Evolutionary conservation across 2,329 filamentous ascomycete genomes (phyloP).

Genomic region (Colletotrichum sidae): DNA sequence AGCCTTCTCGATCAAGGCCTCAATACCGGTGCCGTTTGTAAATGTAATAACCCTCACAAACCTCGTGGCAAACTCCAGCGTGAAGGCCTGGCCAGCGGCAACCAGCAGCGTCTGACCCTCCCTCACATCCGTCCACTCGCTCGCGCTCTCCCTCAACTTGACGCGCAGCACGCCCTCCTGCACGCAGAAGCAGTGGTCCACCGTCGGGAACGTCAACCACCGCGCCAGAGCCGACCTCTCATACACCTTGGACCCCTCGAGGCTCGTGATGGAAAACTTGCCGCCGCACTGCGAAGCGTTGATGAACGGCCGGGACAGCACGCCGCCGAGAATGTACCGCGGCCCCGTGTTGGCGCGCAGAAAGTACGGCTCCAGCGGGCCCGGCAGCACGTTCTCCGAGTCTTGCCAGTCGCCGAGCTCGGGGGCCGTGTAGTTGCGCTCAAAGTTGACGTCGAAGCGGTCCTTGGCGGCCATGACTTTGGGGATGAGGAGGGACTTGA

Average conservation of each 20-base stretch:
- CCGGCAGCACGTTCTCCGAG: slow-evolving; percentile 54
- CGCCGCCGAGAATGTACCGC: slow-evolving; percentile 57
- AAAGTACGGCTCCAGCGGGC: slow-evolving; percentile 58
- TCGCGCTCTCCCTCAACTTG: slow-evolving; percentile 45
- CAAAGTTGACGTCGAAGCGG: slow-evolving; percentile 66
- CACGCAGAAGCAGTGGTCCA: slow-evolving; percentile 65
- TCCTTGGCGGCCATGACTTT: slow-evolving; percentile 67
- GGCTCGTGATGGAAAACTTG: slow-evolving; percentile 64
- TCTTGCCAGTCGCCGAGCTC: slow-evolving; percentile 55
- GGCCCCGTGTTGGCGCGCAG: slow-evolving; percentile 62
- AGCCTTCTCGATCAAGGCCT: slow-evolving; percentile 54
- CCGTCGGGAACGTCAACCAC: slow-evolving; percentile 55
- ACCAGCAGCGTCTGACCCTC: slow-evolving; percentile 63
- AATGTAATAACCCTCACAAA: slow-evolving; percentile 61
- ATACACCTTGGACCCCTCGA: slow-evolving; percentile 58
- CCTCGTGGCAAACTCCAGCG: slow-evolving; percentile 55
- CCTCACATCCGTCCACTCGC: slow-evolving; percentile 47
- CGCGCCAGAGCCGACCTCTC: slow-evolving; percentile 47
- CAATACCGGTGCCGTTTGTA: slow-evolving; percentile 61
- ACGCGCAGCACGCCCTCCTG: slow-evolving; percentile 59
- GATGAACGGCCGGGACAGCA: slow-evolving; percentile 60
- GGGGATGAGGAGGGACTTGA: slow-evolving; percentile 61
- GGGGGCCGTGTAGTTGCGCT: slow-evolving; percentile 59
- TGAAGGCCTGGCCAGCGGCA: slow-evolving; percentile 58
- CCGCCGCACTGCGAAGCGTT: slow-evolving; percentile 59